A percentile compares a stretch with the other conserved stretches of the same genome.
Conservation (phyloP, 2,329 filamentous ascomycete genomes). For the Alternaria triticina region DNA sequence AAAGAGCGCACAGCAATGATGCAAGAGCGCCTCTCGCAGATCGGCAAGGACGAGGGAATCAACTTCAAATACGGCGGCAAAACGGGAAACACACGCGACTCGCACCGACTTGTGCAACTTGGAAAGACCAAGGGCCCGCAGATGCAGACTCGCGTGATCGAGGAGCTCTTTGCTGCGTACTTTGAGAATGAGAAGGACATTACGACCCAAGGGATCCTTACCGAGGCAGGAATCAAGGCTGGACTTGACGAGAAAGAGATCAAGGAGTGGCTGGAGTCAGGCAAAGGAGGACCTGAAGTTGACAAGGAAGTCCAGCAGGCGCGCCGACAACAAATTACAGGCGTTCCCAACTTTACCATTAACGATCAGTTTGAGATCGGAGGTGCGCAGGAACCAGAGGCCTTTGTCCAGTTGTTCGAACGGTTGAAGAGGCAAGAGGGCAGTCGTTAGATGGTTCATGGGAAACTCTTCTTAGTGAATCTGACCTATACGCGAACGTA, state of each 20-base stretch:
- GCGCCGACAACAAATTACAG: slow-evolving; percentile 61
- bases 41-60: slow-evolving; percentile 72
- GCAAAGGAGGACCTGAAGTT: slow-evolving; percentile 53
- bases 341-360: slow-evolving; percentile 78
- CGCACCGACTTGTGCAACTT: slow-evolving; percentile 74
- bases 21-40: slow-evolving; percentile 60
- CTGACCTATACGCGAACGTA: not conserved
- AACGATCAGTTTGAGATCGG: slow-evolving; percentile 71
- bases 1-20: slow-evolving; percentile 66
- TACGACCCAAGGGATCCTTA: slow-evolving; percentile 49
- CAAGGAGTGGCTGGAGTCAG: slow-evolving; percentile 52
- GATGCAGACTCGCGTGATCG: slow-evolving; percentile 54
- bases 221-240: slow-evolving; percentile 51
- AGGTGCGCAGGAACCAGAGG: slow-evolving; percentile 73
- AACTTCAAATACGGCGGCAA: slow-evolving; percentile 73
- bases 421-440: slow-evolving; percentile 59
- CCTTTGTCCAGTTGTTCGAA: slow-evolving; percentile 71
- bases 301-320: slow-evolving; percentile 56
- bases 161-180: slow-evolving; percentile 51
- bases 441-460: slow-evolving; percentile 10
- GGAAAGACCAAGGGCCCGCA: slow-evolving; percentile 61
- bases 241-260: slow-evolving; percentile 53
- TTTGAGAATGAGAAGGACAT: slow-evolving; percentile 59
- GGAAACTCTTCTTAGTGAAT: not conserved
- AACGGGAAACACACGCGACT: slow-evolving; percentile 79